Conservation (phyloP, 1,284 basidiomycete species). For the Cystobasidiaceae sp. region DNA sequence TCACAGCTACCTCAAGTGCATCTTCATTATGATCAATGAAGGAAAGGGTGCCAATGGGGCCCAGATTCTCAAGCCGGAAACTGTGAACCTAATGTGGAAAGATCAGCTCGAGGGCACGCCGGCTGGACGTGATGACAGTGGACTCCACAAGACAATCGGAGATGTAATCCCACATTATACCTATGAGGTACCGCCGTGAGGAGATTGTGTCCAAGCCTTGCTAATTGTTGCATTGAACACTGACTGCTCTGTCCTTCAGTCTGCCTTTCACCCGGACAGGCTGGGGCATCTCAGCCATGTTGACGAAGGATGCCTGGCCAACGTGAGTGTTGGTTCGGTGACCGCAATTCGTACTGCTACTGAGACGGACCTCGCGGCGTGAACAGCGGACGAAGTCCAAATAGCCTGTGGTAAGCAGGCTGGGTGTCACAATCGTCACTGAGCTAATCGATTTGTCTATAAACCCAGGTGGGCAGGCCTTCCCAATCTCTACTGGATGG, state of each 20-base stretch:
- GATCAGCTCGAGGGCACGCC: slow-evolving; percentile 37
- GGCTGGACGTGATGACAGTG: slow-evolving; percentile 19
- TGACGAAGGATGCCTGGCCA: slow-evolving; percentile 17
- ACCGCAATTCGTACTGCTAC: not conserved
- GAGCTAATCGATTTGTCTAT: not conserved
- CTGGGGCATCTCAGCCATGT: slow-evolving; percentile 11
- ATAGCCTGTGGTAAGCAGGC: slow-evolving; percentile 1
- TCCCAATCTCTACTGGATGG: slow-evolving; percentile 27
- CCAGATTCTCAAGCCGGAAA: slow-evolving; percentile 37
- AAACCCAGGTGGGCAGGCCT: slow-evolving; percentile 19
- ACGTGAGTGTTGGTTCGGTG: not conserved
- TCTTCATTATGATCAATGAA: slow-evolving; percentile 40
- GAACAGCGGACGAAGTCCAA: not conserved
- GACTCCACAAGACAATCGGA: slow-evolving; percentile 35
- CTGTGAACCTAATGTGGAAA: slow-evolving; percentile 37
- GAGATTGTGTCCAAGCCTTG: not conserved
- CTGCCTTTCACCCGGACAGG: slow-evolving; percentile 4
- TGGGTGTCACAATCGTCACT: not conserved
- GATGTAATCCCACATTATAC: slow-evolving; percentile 29
- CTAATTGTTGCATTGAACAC: not conserved
- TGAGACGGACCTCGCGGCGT: not conserved
- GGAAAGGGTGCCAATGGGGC: slow-evolving; percentile 40
- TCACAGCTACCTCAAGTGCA: slow-evolving; percentile 32
- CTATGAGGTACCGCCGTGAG: not conserved
- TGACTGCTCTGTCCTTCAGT: not conserved